phyloP scores from a whole-genome alignment of 441 rosid genomes.

The Gossypium laxum region DNA sequence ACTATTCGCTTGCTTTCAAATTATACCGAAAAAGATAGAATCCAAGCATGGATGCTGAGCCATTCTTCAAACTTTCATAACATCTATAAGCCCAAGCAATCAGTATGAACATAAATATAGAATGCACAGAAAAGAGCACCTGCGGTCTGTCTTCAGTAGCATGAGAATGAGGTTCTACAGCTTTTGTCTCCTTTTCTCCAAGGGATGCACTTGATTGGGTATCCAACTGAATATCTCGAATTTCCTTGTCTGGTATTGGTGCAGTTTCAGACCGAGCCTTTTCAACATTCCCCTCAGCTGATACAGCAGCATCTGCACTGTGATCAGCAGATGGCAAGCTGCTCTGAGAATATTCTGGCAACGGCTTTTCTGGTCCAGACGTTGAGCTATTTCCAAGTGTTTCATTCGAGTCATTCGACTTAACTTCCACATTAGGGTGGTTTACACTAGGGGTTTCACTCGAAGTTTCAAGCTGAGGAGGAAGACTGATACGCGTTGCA shows the following conservation, averaged over 20 bases:
- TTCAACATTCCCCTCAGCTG: constrained; percentile 23
- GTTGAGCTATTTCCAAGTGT: constrained; percentile 25
- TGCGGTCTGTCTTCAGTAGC: constrained; percentile 21
- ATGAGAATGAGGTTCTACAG: constrained; percentile 10
- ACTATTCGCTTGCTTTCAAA: neutral
- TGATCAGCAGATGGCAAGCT: constrained; percentile 23
- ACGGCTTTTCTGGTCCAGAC: constrained; percentile 27
- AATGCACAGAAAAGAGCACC: constrained; percentile 23
- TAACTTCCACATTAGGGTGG: constrained; percentile 22
- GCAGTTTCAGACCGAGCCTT: constrained; percentile 27
- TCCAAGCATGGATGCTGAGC: neutral
- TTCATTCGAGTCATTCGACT: constrained; percentile 30
- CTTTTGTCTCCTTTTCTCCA: constrained; percentile 23
- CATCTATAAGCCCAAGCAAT: neutral
- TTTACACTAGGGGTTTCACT: constrained; percentile 23
- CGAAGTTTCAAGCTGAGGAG: constrained; percentile 30
- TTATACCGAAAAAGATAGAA: neutral
- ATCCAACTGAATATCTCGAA: constrained; percentile 19
- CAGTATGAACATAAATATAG: neutral
- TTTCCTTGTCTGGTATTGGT: constrained; percentile 28
- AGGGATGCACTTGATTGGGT: constrained; percentile 21
- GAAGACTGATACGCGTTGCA: constrained; percentile 20
- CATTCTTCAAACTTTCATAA: constrained; percentile 1
- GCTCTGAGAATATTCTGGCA: constrained; percentile 19
- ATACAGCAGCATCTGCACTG: constrained; percentile 19